These are phyloP conservation scores for Pleoardoris graminearum DNA, from an alignment of 2,329 filamentous ascomycete genomes.

Conservation along the genomic window DNA sequence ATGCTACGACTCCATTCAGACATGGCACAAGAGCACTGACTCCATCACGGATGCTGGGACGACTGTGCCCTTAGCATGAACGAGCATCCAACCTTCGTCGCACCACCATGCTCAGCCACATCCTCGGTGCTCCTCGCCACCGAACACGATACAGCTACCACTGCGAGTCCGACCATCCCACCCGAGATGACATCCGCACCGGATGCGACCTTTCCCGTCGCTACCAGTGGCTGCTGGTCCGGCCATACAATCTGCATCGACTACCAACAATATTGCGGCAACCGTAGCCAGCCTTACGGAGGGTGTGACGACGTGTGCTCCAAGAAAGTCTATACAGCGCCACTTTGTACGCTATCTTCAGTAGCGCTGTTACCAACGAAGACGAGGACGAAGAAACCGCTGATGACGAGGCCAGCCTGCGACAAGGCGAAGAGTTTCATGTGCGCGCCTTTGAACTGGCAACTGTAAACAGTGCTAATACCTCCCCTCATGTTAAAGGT, in stretches of 20 bases:
- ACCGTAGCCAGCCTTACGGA: slow-evolving; percentile 5
- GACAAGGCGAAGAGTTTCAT: slow-evolving; percentile 2
- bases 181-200: slow-evolving; percentile 4
- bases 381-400: slow-evolving; percentile 1
- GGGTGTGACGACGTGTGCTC: slow-evolving; percentile 4
- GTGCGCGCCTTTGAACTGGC: slow-evolving; percentile 1
- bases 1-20: background rate
- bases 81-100: slow-evolving; percentile 12
- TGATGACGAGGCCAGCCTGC: background rate
- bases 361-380: background rate
- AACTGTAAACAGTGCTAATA: background rate
- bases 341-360: background rate
- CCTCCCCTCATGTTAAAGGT: background rate
- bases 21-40: background rate
- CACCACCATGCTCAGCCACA: slow-evolving; percentile 3
- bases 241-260: slow-evolving; percentile 9
- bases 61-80: background rate
- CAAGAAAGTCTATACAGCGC: background rate
- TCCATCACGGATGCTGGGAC: slow-evolving; percentile 9
- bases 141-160: background rate
- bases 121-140: background rate
- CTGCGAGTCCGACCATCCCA: background rate
- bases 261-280: slow-evolving; percentile 3
- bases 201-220: background rate
- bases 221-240: background rate